Evolutionary conservation across 768 basidiomycete species (phyloP), one percentile per base, ranked within the genome.

Genomic region (Trametes meyenii): DNA sequence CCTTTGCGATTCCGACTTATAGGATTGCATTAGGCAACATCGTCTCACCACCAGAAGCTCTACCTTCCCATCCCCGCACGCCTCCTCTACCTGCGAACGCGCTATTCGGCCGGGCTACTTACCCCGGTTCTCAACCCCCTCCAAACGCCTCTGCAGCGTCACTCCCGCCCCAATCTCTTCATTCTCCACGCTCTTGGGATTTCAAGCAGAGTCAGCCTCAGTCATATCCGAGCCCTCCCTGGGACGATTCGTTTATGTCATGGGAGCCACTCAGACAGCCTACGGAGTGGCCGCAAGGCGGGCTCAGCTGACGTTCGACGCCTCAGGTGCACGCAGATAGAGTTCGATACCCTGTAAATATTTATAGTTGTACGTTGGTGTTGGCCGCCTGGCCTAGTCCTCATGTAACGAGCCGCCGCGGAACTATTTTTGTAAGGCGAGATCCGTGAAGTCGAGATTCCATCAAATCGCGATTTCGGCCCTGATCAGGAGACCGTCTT

Each of bases 161-260:
- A 46, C 65, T 55, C 50, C 17, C 60, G 14, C 26, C 56, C 24
- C 60, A 55, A 14, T 14, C 58, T n/a, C 40, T 62, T 12, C 59
- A 61, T 10, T 57, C 59, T 40, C 58, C 58, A 48, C 63, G 58
- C 5, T 50, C 61, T 19, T 62, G 70, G 72, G 38, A 68, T 55
- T 52, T 54, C 69, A 42, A 73, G 56, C 42, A 50, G 16, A 29
- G 17, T 3, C 62, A 54, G 70, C 26, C 72, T 73, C 42, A 73
- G 13, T 63, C 71, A 19, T 72, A 72, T 55, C 71, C 71, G 21
- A 68, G 76, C 21, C 68, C 75, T 60, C 66, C 81, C 53, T 77
- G 77, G 59, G 84, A 85, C 44, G 85, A 86, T 68, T 76, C 81
- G 0, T 84, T 86, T 66, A 85, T 85, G 84, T 80, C 80, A 63